A percentile compares a stretch with the other conserved stretches of the same genome.
Evolutionary conservation across 2,329 filamentous ascomycete genomes (phyloP).

Genomic region (Fusarium napiforme): DNA sequence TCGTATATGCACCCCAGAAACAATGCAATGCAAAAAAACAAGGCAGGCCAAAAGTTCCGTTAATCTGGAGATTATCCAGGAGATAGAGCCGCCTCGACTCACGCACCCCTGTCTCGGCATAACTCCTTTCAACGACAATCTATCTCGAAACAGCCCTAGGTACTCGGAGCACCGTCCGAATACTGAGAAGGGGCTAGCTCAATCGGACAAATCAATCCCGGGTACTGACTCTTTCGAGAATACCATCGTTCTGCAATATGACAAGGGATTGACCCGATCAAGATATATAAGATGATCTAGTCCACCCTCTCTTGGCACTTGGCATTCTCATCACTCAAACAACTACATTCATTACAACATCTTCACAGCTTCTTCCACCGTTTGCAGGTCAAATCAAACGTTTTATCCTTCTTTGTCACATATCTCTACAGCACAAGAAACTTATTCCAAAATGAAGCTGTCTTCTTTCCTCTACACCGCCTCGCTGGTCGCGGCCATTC

Average conservation of each 20-base stretch:
- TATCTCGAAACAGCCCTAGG: constrained; percentile 2
- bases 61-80: not conserved
- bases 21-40: not conserved
- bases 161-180: not conserved
- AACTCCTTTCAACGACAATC: not conserved
- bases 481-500: constrained; percentile 28
- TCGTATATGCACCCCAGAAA: not conserved
- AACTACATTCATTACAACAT: not conserved
- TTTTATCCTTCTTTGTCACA: not conserved
- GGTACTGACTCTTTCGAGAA: not conserved
- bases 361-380: not conserved
- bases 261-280: not conserved
- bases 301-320: constrained; percentile 16
- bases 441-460: constrained; percentile 12
- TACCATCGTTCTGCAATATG: rapidly evolving
- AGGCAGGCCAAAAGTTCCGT: not conserved
- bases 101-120: not conserved
- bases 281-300: constrained; percentile 2
- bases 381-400: constrained; percentile 21
- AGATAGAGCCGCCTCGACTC: not conserved
- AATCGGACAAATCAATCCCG: not conserved
- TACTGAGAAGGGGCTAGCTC: not conserved
- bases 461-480: constrained; percentile 20
- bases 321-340: constrained; percentile 4
- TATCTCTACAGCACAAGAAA: not conserved